Evolutionary conservation across 73 alveolate genomes (phyloP).

Genomic region (Urostyla sp.): DNA sequence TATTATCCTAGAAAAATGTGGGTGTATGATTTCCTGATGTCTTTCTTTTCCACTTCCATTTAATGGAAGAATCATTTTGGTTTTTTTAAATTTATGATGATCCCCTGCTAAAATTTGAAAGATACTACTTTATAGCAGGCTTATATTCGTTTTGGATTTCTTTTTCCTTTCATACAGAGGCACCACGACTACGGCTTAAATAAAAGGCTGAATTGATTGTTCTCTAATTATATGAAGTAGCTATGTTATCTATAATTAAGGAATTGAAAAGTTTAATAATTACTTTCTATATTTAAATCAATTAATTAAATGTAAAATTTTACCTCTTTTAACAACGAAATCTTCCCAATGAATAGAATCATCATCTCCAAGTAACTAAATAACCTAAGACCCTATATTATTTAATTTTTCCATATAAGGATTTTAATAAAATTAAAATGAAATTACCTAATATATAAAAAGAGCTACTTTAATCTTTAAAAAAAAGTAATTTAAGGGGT

Average conservation of each 20-base stretch:
- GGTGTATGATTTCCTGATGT: no score
- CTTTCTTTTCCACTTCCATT: neutral
- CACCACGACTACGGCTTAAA: neutral
- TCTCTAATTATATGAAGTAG: slow-evolving; percentile 26
- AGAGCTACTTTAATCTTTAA: no score
- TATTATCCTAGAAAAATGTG: no score
- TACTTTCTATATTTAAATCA: no score
- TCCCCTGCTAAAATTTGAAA: neutral
- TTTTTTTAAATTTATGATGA: neutral
- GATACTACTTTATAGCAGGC: neutral
- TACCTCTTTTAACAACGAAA: slow-evolving; percentile 20
- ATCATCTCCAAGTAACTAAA: neutral
- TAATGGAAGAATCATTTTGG: neutral
- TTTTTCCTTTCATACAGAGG: neutral
- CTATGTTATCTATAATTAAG: slow-evolving; percentile 18
- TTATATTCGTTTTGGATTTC: neutral
- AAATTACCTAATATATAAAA: no score
- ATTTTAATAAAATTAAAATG: no score
- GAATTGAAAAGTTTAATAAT: no score
- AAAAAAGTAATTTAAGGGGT: neutral
- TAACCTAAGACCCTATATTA: neutral
- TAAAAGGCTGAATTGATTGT: slow-evolving; percentile 25
- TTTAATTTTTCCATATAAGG: slow-evolving; percentile 51
- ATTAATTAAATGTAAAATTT: slow-evolving; percentile 3
- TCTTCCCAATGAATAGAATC: slow-evolving; percentile 39